A percentile compares a stretch with the other conserved stretches of the same genome.
These are phyloP conservation scores for Bryum argenteum DNA, from an alignment of 225 moss, liverwort and hornwort species.

Conservation along the genomic window DNA sequence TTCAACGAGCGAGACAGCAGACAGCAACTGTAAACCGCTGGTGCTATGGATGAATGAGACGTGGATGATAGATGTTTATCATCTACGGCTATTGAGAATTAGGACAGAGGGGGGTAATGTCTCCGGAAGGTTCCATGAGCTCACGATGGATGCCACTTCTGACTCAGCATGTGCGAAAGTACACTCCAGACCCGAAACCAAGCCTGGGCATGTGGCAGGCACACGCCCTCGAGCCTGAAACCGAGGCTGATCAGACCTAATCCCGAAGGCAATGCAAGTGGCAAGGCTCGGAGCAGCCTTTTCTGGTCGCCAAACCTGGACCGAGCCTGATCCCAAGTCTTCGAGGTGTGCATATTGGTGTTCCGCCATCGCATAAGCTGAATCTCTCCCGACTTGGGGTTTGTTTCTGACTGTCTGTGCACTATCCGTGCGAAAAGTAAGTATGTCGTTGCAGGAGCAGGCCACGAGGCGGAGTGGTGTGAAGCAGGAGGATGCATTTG, in stretches of 20 bases:
- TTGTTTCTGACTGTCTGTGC: not conserved
- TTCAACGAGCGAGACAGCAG: no score
- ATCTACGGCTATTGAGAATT: not conserved
- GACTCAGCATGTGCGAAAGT: conserved; percentile 22
- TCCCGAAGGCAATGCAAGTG: not conserved
- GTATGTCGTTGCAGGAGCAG: conserved; percentile 66
- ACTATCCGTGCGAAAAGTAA: conserved; percentile 15
- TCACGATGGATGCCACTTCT: conserved; percentile 11
- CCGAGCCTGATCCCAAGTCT: conserved; percentile 3
- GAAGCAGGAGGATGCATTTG: conserved; percentile 78
- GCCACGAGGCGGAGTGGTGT: conserved; percentile 77
- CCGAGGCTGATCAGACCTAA: not conserved
- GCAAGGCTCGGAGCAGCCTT: not conserved
- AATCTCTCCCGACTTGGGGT: not conserved
- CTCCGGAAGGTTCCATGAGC: conserved; percentile 19
- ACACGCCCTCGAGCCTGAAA: not conserved
- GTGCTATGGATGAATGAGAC: not conserved
- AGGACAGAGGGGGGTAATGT: not conserved
- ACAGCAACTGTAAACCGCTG: no score
- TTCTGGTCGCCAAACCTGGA: not conserved
- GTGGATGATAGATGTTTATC: not conserved
- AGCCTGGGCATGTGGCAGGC: conserved; percentile 17
- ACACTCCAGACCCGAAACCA: not conserved
- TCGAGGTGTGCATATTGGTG: not conserved
- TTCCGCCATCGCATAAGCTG: not conserved